phyloP scores from a whole-genome alignment of 2,329 filamentous ascomycete species.

The Atkinsonella hypoxylon region DNA sequence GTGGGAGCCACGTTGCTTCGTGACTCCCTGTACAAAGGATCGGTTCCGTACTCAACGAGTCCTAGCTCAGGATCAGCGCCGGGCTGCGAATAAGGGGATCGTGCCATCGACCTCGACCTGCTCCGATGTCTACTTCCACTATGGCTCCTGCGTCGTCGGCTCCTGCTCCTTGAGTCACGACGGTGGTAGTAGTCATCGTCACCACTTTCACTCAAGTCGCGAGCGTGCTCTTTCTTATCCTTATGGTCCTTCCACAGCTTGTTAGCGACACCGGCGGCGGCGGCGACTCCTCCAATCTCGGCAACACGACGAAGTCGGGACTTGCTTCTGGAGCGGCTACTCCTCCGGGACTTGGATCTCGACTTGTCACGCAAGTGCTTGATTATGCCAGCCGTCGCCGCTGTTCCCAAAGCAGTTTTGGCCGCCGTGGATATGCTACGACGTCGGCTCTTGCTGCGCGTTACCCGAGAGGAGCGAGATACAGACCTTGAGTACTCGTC shows the following conservation, averaged over 20 bases:
- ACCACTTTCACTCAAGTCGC: conserved; percentile 18
- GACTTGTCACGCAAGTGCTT: conserved; percentile 46
- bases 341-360: conserved; percentile 16
- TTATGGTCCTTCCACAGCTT: conserved; percentile 49
- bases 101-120: conserved; percentile 40
- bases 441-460: conserved; percentile 30
- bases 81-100: conserved; percentile 37
- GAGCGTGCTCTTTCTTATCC: conserved; percentile 43
- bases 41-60: conserved; percentile 54
- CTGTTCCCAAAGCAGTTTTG: conserved; percentile 46
- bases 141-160: conserved; percentile 17
- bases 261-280: conserved; percentile 47
- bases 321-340: conserved; percentile 30
- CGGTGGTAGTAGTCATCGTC: conserved; percentile 26
- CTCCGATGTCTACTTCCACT: conserved; percentile 18
- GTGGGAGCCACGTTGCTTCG: conserved; percentile 20
- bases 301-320: conserved; percentile 40
- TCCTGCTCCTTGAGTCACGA: conserved; percentile 21
- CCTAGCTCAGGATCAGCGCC: conserved; percentile 55
- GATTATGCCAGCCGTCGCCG: conserved; percentile 44
- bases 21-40: conserved; percentile 37
- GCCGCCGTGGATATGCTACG: conserved; percentile 37
- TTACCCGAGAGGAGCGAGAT: conserved; percentile 24
- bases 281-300: conserved; percentile 47
- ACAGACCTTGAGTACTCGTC: conserved; percentile 29